phyloP scores from a whole-genome alignment of 176 grass and related monocot species.

The Hyparrhenia diplandra region DNA sequence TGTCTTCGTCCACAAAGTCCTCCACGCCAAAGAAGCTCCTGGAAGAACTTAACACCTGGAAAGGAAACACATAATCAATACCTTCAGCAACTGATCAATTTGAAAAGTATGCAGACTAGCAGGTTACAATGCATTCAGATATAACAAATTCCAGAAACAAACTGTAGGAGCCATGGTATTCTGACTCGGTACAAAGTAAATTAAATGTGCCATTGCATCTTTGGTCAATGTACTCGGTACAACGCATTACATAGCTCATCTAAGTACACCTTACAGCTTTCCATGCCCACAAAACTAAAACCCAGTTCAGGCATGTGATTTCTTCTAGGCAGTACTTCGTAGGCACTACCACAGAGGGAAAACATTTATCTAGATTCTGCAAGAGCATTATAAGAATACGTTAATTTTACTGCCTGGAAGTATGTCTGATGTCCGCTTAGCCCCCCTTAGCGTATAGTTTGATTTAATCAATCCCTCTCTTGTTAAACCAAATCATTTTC shows the following conservation, averaged over 20 bases:
- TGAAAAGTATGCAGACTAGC: background rate
- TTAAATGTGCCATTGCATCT: background rate
- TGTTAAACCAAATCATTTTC: background rate
- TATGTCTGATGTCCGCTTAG: background rate
- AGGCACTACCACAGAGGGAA: background rate
- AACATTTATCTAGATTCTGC: background rate
- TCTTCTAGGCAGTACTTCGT: background rate
- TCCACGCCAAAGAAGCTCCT: constrained; percentile 95
- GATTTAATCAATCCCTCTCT: background rate
- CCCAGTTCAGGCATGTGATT: background rate
- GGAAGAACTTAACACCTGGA: constrained; percentile 10
- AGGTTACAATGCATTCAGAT: background rate
- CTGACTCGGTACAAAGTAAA: background rate
- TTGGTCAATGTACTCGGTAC: background rate
- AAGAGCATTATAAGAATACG: background rate
- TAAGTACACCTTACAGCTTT: background rate
- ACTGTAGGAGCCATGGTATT: background rate
- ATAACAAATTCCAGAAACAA: background rate
- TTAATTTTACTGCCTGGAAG: background rate
- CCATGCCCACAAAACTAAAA: background rate
- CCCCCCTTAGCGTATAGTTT: background rate
- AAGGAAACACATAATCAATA: background rate
- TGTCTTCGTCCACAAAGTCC: constrained; percentile 86
- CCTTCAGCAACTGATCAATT: background rate
- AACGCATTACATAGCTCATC: background rate